Percentiles rank a stretch among this genome's conserved stretches.
Evolutionary conservation across 441 rosid genomes (phyloP).

Genomic region (Kokia cookei): DNA sequence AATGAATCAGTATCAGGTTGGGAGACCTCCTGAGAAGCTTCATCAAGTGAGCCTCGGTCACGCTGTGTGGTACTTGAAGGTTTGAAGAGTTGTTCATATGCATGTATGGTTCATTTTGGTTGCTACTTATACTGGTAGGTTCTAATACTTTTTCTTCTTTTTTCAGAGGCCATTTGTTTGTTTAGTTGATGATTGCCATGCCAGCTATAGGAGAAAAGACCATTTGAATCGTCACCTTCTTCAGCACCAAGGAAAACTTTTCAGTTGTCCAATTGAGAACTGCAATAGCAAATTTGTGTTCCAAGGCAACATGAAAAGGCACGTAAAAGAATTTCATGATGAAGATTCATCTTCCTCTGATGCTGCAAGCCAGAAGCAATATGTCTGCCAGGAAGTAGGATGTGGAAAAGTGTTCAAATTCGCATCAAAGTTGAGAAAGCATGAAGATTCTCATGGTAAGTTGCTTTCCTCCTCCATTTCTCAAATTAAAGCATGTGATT

Average conservation of each 20-base stretch:
- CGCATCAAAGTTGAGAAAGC: conserved; percentile 54
- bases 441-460: conserved; percentile 68
- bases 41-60: conserved; percentile 82
- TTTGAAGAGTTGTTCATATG: conserved; percentile 24
- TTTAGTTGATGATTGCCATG: conserved; percentile 50
- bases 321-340: conserved; percentile 41
- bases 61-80: conserved; percentile 34
- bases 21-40: conserved; percentile 99
- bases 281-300: conserved; percentile 46
- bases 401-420: conserved; percentile 74
- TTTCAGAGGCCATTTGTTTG: conserved; percentile 71
- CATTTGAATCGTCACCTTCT: conserved; percentile 72
- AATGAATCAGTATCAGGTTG: conserved; percentile 93
- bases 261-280: conserved; percentile 51
- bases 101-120: not conserved
- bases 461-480: not conserved
- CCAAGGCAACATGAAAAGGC: conserved; percentile 56
- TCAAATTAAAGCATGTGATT: not conserved
- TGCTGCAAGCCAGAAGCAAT: conserved; percentile 19
- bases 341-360: conserved; percentile 12
- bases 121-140: not conserved
- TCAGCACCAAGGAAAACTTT: conserved; percentile 63
- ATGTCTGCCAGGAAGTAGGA: conserved; percentile 57
- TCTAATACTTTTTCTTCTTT: not conserved
- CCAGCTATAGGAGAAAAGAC: conserved; percentile 77